Evolutionary conservation across 1,139 yeast species (phyloP), one percentile per base, ranked within the genome.

Genomic region (Keqinozyma sinolaborantium): DNA sequence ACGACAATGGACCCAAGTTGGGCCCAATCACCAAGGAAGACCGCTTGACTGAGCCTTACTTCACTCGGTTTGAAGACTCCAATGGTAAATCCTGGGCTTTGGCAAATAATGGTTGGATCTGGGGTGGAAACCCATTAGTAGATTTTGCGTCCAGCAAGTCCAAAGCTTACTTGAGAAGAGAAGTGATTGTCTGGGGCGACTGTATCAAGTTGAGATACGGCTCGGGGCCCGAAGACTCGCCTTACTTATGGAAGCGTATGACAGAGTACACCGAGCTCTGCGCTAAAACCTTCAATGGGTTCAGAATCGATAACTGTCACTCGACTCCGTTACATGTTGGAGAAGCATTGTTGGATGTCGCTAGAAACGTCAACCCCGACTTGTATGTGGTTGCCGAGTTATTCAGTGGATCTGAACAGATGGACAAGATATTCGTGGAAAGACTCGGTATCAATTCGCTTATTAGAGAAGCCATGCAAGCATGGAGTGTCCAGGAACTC

Each of bases 81-180:
- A 64, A 70, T 28, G 90, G 87, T 3, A 67, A 71, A 29, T 59
- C 68, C 1, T 79, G 78, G 64, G 86, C 90, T 1, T 64, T 92
- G 39, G 97, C 96, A 4, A 92, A 92, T 52, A 92, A 92, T 51
- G 98, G 98, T 27, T 92, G 97, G 97, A 88, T 92, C 35, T 92
- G 98, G 98, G 92, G 88, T 33, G 97, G 96, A 10, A 83, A 90
- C 45, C 97, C 97, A 2, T 60, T 90, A 38, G 82, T 87, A 5
- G 97, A 92, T 56, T 92, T 90, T 70, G 98, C 97, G 0, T 84
- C 95, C 1, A 60, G 70, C 21, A 47, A 79, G 36, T 79, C 95
- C 8, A 82, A 77, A 48, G 92, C 95, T 2, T 92, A 92, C 51
- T 61, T 92, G 34, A 72, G 95, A 35, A 77, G 98, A 54, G 96